Evolutionary conservation across 495 filamentous ascomycete genomes (phyloP).

Genomic region (Daldinia childiae): DNA sequence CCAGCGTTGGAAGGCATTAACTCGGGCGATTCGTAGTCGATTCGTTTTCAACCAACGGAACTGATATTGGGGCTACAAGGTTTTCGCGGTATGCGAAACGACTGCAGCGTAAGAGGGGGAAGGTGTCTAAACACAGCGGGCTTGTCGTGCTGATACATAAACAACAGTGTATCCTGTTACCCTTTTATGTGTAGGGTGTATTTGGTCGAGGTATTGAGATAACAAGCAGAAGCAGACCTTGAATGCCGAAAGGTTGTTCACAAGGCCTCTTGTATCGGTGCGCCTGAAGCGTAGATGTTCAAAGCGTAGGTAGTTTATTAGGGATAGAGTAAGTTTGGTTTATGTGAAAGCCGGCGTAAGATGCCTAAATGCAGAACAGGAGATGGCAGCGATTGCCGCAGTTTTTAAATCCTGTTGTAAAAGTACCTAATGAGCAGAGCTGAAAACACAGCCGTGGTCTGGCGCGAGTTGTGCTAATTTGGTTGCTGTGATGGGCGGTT

Average conservation of each 20-base stretch:
- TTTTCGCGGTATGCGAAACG: conserved; percentile 90
- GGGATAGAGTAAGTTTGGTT: not conserved
- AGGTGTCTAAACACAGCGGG: conserved; percentile 72
- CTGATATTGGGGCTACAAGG: conserved; percentile 83
- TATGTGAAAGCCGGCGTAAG: not conserved
- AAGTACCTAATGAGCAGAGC: conserved; percentile 22
- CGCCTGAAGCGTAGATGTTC: conserved; percentile 2
- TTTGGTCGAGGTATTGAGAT: conserved; percentile 22
- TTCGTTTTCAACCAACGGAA: conserved; percentile 81
- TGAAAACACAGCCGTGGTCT: conserved; percentile 7
- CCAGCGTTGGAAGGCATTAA: conserved; percentile 63
- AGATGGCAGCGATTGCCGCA: conserved; percentile 20
- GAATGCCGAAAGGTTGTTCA: conserved; percentile 9
- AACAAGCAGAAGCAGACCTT: conserved; percentile 28
- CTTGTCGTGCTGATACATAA: conserved; percentile 68
- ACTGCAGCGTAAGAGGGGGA: conserved; percentile 90
- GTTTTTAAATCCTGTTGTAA: conserved; percentile 19
- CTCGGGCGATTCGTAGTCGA: conserved; percentile 53
- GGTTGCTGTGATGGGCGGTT: conserved; percentile 8
- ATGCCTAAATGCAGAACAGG: conserved; percentile 16
- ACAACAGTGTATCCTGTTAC: conserved; percentile 59
- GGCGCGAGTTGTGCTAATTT: conserved; percentile 2
- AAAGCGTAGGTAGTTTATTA: not conserved
- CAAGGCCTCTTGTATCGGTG: conserved; percentile 5
- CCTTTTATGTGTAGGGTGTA: conserved; percentile 51